Evolutionary conservation across 257 asterid genomes (phyloP).

Genomic region (Capsicum chinense): DNA sequence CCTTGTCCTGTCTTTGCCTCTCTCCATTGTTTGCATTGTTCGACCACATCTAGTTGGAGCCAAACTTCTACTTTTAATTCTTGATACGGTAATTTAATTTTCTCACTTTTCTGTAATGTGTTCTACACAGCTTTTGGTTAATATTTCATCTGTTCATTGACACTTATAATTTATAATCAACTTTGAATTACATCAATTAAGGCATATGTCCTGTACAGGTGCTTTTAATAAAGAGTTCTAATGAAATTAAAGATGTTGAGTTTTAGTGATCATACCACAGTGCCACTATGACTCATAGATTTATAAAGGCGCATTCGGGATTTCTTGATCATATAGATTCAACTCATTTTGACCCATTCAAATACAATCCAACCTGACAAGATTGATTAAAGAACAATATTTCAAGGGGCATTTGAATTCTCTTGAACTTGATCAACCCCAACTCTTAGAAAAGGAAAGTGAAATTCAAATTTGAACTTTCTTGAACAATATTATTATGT

Average conservation of each 20-base stretch:
- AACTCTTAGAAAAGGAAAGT: too few species aligned
- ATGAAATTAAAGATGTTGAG: not conserved
- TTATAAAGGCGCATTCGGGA: not conserved
- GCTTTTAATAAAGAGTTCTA: too few species aligned
- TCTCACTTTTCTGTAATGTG: not conserved
- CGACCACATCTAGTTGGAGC: conserved; percentile 62
- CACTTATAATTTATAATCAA: too few species aligned
- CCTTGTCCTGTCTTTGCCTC: conserved; percentile 79
- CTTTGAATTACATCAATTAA: too few species aligned
- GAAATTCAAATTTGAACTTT: too few species aligned
- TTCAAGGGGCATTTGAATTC: not conserved
- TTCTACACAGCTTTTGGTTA: not conserved
- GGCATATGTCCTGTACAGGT: too few species aligned
- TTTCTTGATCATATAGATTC: not conserved
- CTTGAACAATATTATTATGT: too few species aligned
- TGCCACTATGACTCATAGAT: too few species aligned
- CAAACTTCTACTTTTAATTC: conserved; percentile 69
- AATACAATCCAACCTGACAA: not conserved
- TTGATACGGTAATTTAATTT: conserved; percentile 58
- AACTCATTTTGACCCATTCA: not conserved
- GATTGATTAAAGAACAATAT: not conserved
- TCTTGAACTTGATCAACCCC: too few species aligned
- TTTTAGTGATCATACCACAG: not conserved
- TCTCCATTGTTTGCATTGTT: conserved; percentile 79
- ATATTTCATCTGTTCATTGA: too few species aligned